A percentile compares a stretch with the other conserved stretches of the same genome.
Evolutionary conservation across 1,139 yeast genomes (phyloP).

Genomic region (Blastobotrys petasosporus): DNA sequence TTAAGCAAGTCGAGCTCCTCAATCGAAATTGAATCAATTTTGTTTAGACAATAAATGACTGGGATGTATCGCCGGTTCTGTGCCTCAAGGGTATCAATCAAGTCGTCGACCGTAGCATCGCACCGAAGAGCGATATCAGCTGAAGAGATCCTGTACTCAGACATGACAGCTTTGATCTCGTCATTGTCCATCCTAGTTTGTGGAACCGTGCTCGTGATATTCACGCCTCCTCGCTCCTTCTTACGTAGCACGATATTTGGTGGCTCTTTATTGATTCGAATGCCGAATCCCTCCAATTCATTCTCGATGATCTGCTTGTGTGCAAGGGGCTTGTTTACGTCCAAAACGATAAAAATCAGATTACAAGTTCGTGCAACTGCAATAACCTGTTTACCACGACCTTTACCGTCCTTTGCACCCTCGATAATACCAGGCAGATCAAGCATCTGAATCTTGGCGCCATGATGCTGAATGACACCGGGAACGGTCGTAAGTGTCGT

Average conservation of each 20-base stretch:
- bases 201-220: slow-evolving; percentile 89
- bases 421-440: slow-evolving; percentile 98
- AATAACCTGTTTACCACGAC: slow-evolving; percentile 98
- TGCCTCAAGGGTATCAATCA: slow-evolving; percentile 89
- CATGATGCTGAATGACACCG: slow-evolving; percentile 90
- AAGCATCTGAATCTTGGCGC: slow-evolving; percentile 95
- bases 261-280: slow-evolving; percentile 82
- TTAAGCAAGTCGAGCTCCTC: slow-evolving; percentile 86
- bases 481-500: slow-evolving; percentile 97
- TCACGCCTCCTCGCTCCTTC: slow-evolving; percentile 93
- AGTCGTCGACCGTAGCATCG: slow-evolving; percentile 94
- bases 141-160: slow-evolving; percentile 88
- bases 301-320: slow-evolving; percentile 91
- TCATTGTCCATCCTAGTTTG: slow-evolving; percentile 86
- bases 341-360: slow-evolving; percentile 83
- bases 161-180: slow-evolving; percentile 92
- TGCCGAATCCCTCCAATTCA: slow-evolving; percentile 96
- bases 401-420: slow-evolving; percentile 98
- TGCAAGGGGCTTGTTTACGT: slow-evolving; percentile 90
- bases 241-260: slow-evolving; percentile 88
- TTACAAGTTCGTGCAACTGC: slow-evolving; percentile 98
- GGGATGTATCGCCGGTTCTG: slow-evolving; percentile 90
- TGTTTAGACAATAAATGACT: slow-evolving; percentile 87
- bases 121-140: slow-evolving; percentile 97
- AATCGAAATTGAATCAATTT: slow-evolving; percentile 88